Percentiles rank a stretch among this genome's conserved stretches.
Evolutionary conservation across 257 asterid species (phyloP).

Genomic region (Solanum verrucosum): DNA sequence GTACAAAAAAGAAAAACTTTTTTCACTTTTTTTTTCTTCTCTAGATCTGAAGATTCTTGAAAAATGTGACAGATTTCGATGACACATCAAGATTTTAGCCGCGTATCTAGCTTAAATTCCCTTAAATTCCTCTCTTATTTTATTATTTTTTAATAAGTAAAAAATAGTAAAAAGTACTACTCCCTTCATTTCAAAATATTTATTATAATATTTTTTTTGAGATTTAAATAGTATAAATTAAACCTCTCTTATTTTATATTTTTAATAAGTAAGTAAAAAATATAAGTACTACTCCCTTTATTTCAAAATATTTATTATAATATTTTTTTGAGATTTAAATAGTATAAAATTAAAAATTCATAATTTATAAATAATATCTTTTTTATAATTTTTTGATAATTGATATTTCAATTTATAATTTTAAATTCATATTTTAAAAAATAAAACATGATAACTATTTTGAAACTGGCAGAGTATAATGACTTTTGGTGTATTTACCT

Average conservation of each 20-base stretch:
- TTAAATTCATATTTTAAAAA: too few relatives aligned
- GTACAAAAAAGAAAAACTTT: background rate
- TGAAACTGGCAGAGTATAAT: rapidly evolving
- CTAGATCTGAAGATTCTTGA: background rate
- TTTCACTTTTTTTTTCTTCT: background rate
- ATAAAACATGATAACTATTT: too few relatives aligned
- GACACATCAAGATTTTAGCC: slow-evolving; percentile 2
- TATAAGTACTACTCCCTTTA: too few relatives aligned
- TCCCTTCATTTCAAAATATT: background rate
- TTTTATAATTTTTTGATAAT: background rate
- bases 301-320: background rate
- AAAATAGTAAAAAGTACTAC: too few relatives aligned
- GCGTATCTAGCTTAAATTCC: background rate
- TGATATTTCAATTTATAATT: too few relatives aligned
- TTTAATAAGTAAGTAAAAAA: background rate
- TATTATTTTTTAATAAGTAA: background rate
- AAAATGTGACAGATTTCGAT: background rate
- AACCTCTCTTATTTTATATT: background rate
- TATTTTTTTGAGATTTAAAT: too few relatives aligned
- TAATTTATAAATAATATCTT: too few relatives aligned
- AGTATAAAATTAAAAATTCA: too few relatives aligned
- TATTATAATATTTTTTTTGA: too few relatives aligned
- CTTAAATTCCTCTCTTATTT: background rate
- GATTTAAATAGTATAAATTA: too few relatives aligned
- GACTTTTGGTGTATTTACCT: background rate